Evolutionary conservation across 345 rosid species (phyloP), one percentile per base, ranked within the genome.

Genomic region (Boechera divaricarpa): DNA sequence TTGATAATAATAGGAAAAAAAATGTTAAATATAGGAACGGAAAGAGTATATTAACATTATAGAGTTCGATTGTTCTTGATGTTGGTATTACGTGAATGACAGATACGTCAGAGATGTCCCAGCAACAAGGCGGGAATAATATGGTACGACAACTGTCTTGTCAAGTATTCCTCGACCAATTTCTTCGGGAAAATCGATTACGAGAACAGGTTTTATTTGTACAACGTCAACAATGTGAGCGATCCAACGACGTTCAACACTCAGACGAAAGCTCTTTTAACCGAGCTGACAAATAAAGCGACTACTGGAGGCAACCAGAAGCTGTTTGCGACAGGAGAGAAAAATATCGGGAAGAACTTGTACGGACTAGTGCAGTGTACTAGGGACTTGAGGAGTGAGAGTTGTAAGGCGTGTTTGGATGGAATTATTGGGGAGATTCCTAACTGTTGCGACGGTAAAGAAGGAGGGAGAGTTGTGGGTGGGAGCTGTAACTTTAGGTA

Each of bases 301-400:
- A 59, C 74, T 7, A 78, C 83, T 39, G 63, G 33, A 51, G 33
- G 18, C 6, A 47, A 35, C 24, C 72, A 86, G 11, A 86, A 82
- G 70, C 45, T 86, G 75, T 89, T 41, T 24, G 89, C 87, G 1
- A 56, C 78, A 0, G 91, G 89, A 7, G 89, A 89, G 51, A 28
- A 54, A 76, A 81, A 41, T 63, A 51, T 80, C 0, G 83, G 45
- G 3, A n/a, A 67, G 7, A 42, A 33, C 59, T 67, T 89, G 13
- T 87, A 87, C 44, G 97, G 93, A 39, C 26, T 89, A 64, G 85
- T 83, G 61, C 90, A 89, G 70, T 91, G 97, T 70, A 86, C 88
- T 0, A 84, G 92, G 56, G 93, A 89, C 58, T 79, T 91, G 58
- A 82, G 77, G n/a, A 54, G 49, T 5, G 10, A 29, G 6, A 77